Evolutionary conservation across 1,284 basidiomycete species (phyloP).

Genomic region (Phenoliferia sp.): DNA sequence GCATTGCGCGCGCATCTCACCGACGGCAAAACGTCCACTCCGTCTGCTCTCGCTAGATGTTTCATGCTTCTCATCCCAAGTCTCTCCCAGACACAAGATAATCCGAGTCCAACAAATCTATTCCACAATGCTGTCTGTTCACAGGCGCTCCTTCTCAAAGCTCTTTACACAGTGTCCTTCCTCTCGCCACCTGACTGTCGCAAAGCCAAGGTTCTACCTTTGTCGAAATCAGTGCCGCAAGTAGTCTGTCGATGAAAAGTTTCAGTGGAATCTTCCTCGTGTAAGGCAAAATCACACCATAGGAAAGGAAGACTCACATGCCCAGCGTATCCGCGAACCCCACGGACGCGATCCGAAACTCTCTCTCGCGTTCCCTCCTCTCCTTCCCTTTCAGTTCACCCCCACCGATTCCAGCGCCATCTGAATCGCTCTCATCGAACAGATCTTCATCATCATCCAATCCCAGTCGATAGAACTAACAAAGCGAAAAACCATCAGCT

Average conservation of each 20-base stretch:
- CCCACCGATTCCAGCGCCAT: not conserved
- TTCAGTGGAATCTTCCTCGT: not conserved
- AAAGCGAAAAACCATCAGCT: not conserved
- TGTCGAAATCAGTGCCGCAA: constrained; percentile 3
- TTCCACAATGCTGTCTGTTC: too few species aligned
- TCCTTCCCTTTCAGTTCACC: not conserved
- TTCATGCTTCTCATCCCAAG: too few species aligned
- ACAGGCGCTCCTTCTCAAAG: not conserved
- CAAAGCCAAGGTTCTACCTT: constrained; percentile 8
- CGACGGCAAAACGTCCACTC: too few species aligned
- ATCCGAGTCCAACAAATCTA: too few species aligned
- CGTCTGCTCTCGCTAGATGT: too few species aligned
- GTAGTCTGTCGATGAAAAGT: not conserved
- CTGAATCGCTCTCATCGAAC: not conserved
- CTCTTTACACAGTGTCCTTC: constrained; percentile 6
- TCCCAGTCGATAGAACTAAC: constrained; percentile 29
- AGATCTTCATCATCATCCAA: constrained; percentile 15
- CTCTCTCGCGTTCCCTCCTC: constrained; percentile 23
- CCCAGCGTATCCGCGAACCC: constrained; percentile 34
- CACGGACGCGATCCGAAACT: constrained; percentile 33
- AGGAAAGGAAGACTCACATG: constrained; percentile 11
- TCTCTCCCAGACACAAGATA: too few species aligned
- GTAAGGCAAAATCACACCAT: not conserved
- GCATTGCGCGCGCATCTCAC: too few species aligned
- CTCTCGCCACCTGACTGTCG: constrained; percentile 2